These are phyloP conservation scores for Vitis rotundifolia DNA, from an alignment of 164 flowering plant genomes.

Conservation along the genomic window DNA sequence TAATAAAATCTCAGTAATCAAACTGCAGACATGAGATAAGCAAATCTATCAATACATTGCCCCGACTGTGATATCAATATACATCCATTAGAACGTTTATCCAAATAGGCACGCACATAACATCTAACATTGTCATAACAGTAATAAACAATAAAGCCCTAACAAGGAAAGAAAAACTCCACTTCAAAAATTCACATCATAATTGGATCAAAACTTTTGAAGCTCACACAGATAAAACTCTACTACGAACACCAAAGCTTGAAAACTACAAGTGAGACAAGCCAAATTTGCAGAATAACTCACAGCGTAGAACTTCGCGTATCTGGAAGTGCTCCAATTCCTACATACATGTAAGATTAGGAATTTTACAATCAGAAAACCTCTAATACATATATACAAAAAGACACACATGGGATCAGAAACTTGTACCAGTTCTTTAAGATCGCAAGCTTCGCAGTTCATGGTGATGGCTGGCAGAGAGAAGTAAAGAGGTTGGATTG, in stretches of 20 bases:
- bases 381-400: not conserved
- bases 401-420: not conserved
- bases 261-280: not conserved
- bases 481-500: no score
- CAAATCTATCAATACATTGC: not conserved
- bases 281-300: slow-evolving; percentile 19
- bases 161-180: no score
- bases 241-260: no score
- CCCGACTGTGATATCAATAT: no score
- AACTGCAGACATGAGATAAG: not conserved
- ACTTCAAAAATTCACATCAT: no score
- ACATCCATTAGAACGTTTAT: no score
- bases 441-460: slow-evolving; percentile 93
- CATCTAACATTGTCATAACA: no score
- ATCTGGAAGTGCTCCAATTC: slow-evolving; percentile 91
- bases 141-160: no score
- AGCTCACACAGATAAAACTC: no score
- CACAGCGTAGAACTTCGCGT: slow-evolving; percentile 90
- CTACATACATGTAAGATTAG: slow-evolving; percentile 28
- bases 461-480: slow-evolving; percentile 25
- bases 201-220: no score
- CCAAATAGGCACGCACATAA: no score
- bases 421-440: slow-evolving; percentile 76
- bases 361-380: not conserved
- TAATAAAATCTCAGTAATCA: not conserved